Evolutionary conservation across 139 green algal genomes (phyloP), one percentile per base, ranked within the genome.

Genomic region (Spirogloea muscicola): DNA sequence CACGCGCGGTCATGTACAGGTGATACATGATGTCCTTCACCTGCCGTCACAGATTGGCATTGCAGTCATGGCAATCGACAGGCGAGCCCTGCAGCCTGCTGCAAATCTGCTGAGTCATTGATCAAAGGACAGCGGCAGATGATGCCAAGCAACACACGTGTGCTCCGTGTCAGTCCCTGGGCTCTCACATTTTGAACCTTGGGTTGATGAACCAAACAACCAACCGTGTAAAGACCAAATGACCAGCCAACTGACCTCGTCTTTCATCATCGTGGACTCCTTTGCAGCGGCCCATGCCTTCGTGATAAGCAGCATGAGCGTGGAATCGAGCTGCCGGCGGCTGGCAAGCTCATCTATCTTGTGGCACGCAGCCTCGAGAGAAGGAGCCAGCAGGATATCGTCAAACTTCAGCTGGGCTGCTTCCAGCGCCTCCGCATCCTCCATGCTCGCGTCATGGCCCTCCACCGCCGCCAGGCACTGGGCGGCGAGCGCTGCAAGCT

Each of bases 301-400:
- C 48, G 89, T 88, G 69, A 94, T 90, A 21, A 88, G 91, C 10
- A 96, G 83, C 61, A 96, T 69, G 36, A 96, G 76, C 3, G 90
- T 89, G 1, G 88, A 84, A 72, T 92, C 84, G 49, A 96, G 72
- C 57, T 71, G 60, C 33, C 85, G 85, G 0, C 42, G 49, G 1
- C 66, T 51, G 7, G 87, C 86, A 51, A 96, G 67, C 43, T 87
- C 69, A 58, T 96, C 90, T 5, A 96, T 88, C 72, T 88, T 89
- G 21, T 34, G 36, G 46, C 49, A 68, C 27, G 63, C 63, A 18
- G 52, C 49, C 21, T 29, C 62, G n/a, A 80, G 49, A 18, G 29
- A 57, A 49, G 2, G 63, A 16, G 63, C 38, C n/a, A 40, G 16
- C 63, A 80, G 44, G 42, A 80, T 77, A 46, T 77, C 72, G 29